Conservation (phyloP, 1,139 yeast species). For the Tardiomyces digboiensis region DNA sequence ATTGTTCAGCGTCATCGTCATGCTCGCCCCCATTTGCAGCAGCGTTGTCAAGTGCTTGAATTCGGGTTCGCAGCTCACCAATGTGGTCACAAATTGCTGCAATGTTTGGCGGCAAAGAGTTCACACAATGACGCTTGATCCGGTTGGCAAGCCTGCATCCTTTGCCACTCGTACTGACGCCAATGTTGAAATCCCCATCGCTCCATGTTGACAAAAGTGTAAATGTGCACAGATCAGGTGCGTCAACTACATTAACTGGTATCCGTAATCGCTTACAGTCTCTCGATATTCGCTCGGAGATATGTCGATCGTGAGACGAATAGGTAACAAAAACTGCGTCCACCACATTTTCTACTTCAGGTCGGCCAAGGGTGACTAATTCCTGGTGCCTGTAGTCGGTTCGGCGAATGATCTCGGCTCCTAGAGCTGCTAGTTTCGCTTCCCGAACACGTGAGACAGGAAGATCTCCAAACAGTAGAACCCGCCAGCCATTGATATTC, state of each 20-base stretch:
- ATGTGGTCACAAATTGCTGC: conserved; percentile 60
- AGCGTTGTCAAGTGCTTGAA: conserved; percentile 22
- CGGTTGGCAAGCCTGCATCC: conserved; percentile 85
- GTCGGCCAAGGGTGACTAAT: conserved; percentile 50
- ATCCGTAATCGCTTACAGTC: conserved; percentile 55
- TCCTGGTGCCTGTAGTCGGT: conserved; percentile 30
- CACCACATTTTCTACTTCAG: conserved; percentile 50
- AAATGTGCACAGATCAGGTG: conserved; percentile 64
- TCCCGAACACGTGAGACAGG: conserved; percentile 44
- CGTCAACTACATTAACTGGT: conserved; percentile 74
- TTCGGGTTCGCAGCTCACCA: conserved; percentile 51
- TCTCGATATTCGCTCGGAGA: conserved; percentile 34
- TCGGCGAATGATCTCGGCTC: conserved; percentile 45
- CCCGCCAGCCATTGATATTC: conserved; percentile 43
- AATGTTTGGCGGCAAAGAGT: conserved; percentile 57
- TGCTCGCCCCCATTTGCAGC: conserved; percentile 37
- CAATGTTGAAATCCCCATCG: conserved; percentile 71
- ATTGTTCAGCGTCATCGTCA: conserved; percentile 64
- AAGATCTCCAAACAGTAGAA: conserved; percentile 54
- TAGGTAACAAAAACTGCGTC: conserved; percentile 56
- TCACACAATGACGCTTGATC: conserved; percentile 63
- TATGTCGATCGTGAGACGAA: conserved; percentile 22
- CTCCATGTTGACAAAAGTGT: conserved; percentile 62
- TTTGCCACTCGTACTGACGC: conserved; percentile 80
- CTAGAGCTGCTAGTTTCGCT: conserved; percentile 39